Conservation (phyloP, 495 filamentous ascomycete species). For the Oleoguttula mirabilis region DNA sequence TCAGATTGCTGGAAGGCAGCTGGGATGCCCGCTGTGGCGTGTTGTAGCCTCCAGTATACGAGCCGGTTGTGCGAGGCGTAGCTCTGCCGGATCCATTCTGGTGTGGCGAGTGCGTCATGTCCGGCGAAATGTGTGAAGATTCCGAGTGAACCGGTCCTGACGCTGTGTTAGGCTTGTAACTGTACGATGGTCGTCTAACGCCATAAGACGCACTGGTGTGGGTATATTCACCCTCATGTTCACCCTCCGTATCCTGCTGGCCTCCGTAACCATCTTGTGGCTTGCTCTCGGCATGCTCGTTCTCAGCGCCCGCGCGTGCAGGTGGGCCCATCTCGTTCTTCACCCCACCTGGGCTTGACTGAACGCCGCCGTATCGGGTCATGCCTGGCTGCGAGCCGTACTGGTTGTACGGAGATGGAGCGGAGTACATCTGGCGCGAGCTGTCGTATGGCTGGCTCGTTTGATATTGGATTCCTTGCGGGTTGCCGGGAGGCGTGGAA, state of each 20-base stretch:
- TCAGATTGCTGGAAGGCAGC: conserved; percentile 64
- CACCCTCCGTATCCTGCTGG: conserved; percentile 60
- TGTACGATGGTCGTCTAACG: conserved; percentile 57
- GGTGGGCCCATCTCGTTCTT: conserved; percentile 92
- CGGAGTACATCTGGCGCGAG: conserved; percentile 71
- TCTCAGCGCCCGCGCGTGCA: conserved; percentile 43
- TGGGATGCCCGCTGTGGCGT: conserved; percentile 63
- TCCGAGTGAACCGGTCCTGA: conserved; percentile 57
- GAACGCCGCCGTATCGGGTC: conserved; percentile 46
- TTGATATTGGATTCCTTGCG: conserved; percentile 43
- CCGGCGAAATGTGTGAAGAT: conserved; percentile 68
- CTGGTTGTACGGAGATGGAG: conserved; percentile 50
- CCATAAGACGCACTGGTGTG: conserved; percentile 49
- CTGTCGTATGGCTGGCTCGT: conserved; percentile 61
- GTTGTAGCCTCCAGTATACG: conserved; percentile 60
- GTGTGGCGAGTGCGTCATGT: conserved; percentile 78
- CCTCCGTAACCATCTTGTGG: conserved; percentile 46
- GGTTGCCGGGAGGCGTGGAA: conserved; percentile 75
- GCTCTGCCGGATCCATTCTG: conserved; percentile 76
- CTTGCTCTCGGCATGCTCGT: conserved; percentile 59
- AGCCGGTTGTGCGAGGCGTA: conserved; percentile 64
- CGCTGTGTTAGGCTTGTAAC: conserved; percentile 54
- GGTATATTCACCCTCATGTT: conserved; percentile 71
- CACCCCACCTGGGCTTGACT: conserved; percentile 34
- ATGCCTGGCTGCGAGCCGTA: conserved; percentile 57